Conservation (phyloP, 371 early-diverging fungal species). For the Mucor saturninus region DNA sequence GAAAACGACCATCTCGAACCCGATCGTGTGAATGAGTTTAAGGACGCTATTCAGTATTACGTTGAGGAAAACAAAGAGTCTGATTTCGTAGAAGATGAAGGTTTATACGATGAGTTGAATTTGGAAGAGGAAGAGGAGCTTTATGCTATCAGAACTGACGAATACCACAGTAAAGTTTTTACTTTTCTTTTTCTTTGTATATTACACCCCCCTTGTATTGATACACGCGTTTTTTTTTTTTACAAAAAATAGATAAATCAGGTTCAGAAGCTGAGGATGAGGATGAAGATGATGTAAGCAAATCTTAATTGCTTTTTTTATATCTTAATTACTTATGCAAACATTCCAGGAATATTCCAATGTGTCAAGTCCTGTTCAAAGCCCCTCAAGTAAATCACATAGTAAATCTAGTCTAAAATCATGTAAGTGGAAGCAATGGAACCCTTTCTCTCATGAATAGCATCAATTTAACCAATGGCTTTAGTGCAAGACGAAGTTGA, state of each 20-base stretch:
- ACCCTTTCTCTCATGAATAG: neutral
- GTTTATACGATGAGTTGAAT: conserved; percentile 90
- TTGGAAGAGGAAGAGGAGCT: conserved; percentile 89
- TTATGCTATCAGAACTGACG: conserved; percentile 66
- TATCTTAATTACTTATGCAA: neutral
- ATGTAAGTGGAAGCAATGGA: conserved; percentile 5
- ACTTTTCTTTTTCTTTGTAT: neutral
- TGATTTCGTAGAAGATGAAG: conserved; percentile 91
- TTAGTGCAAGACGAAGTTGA: conserved; percentile 22
- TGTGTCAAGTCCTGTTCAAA: conserved; percentile 12
- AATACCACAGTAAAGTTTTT: conserved; percentile 37
- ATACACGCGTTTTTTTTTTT: no score
- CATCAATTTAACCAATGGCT: neutral
- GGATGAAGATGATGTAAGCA: conserved; percentile 19
- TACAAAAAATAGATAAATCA: conserved; percentile 23
- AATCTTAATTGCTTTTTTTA: neutral
- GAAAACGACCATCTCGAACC: conserved; percentile 90
- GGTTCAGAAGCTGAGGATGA: conserved; percentile 34
- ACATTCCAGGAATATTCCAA: conserved; percentile 2
- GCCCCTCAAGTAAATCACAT: conserved; percentile 10
- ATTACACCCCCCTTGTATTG: neutral
- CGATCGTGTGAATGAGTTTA: conserved; percentile 54
- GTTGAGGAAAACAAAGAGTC: conserved; percentile 87
- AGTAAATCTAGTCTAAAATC: conserved; percentile 13
- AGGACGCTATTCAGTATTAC: conserved; percentile 89